Percentiles rank a stretch among this genome's conserved stretches.
phyloP scores from a whole-genome alignment of 345 rosid genomes.

The Passiflora organensis region DNA sequence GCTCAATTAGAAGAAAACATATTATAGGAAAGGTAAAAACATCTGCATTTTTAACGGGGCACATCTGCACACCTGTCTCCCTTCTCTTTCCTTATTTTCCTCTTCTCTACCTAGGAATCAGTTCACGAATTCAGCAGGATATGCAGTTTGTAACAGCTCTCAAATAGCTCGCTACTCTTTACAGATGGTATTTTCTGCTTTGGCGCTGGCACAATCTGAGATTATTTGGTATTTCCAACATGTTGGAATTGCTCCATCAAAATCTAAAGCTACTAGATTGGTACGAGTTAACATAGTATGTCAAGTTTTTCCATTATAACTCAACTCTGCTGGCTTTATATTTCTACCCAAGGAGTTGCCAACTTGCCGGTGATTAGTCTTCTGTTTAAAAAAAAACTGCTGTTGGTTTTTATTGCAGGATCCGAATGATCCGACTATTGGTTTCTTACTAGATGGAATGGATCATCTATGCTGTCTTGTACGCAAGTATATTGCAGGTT shows the following conservation, averaged over 20 bases:
- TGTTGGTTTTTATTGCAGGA: constrained; percentile 49
- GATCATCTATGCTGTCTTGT: constrained; percentile 87
- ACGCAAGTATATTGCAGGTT: constrained; percentile 96
- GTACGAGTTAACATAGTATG: constrained; percentile 83
- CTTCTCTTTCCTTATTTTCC: no score
- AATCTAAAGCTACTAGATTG: constrained; percentile 60
- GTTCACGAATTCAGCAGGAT: neutral
- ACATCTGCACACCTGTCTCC: no score
- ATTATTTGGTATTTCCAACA: constrained; percentile 96
- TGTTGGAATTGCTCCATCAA: constrained; percentile 83
- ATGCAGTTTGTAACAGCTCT: neutral
- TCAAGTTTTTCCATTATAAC: constrained; percentile 13
- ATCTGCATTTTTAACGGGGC: no score
- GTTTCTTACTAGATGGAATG: constrained; percentile 96
- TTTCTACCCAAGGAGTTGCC: neutral
- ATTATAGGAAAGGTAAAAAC: no score
- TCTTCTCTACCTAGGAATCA: no score
- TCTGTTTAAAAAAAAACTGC: constrained; percentile 1
- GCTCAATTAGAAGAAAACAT: neutral
- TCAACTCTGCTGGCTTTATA: constrained; percentile 3
- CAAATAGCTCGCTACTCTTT: constrained; percentile 20
- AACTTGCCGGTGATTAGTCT: neutral
- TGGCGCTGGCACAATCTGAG: constrained; percentile 95
- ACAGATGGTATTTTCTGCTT: constrained; percentile 96
- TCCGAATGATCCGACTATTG: constrained; percentile 97